These are phyloP conservation scores for Trypanosoma lewisi DNA, from an alignment of 208 protist species.

Conservation along the genomic window DNA sequence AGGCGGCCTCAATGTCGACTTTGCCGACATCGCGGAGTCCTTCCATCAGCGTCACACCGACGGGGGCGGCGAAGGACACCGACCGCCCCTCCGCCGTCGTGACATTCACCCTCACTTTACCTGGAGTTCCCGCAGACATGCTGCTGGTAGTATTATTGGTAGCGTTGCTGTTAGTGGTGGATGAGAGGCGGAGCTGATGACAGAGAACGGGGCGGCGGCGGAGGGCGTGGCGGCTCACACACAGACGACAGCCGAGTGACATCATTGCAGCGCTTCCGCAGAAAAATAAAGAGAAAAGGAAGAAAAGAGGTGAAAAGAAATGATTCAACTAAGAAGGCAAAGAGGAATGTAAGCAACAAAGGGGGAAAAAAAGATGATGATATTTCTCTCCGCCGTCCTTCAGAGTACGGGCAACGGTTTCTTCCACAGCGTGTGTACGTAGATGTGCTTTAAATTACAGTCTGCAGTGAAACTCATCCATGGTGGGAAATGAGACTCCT, in stretches of 20 bases:
- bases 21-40: constrained; percentile 87
- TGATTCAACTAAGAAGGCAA: background rate
- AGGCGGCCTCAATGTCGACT: constrained; percentile 95
- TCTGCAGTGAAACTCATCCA: no score
- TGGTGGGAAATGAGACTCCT: no score
- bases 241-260: background rate
- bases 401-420: no score
- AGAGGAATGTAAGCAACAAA: constrained; percentile 1
- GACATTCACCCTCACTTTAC: constrained; percentile 45
- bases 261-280: background rate
- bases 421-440: no score
- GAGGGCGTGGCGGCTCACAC: background rate
- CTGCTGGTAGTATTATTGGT: background rate
- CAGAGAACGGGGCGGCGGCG: background rate
- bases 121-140: constrained; percentile 12
- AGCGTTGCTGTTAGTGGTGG: no score
- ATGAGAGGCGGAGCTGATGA: background rate
- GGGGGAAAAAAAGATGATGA: background rate
- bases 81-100: constrained; percentile 26
- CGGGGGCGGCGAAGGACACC: constrained; percentile 37
- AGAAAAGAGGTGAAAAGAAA: constrained; percentile 17
- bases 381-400: no score
- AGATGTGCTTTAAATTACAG: no score
- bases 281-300: background rate
- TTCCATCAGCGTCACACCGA: constrained; percentile 83